phyloP scores from a whole-genome alignment of 306 rosid genomes.

The Quercus ilex region DNA sequence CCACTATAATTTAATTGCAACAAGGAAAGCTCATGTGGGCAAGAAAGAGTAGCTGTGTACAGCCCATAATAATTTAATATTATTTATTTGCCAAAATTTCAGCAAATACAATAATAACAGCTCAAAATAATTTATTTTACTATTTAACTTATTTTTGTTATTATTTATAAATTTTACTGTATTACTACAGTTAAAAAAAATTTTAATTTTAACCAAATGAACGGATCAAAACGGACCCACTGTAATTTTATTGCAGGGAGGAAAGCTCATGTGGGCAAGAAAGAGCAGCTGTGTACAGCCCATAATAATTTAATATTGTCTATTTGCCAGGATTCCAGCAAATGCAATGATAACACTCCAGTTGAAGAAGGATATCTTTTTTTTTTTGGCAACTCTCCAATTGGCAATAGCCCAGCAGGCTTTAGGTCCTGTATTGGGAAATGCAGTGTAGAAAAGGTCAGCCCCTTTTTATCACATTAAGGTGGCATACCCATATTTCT shows the following conservation, averaged over 20 bases:
- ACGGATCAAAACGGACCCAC: no score
- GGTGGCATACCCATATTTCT: not conserved
- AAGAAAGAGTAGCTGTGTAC: constrained; percentile 7
- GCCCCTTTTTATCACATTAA: not conserved
- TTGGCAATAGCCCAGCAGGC: constrained; percentile 24
- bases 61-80: not conserved
- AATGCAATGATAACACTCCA: constrained; percentile 20
- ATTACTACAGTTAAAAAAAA: accelerated
- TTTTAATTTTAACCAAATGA: no score
- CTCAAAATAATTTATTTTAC: no score
- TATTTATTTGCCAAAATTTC: constrained; percentile 22
- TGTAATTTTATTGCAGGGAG: no score
- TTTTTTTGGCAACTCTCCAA: constrained; percentile 38
- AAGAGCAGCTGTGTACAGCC: constrained; percentile 5
- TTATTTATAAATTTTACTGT: no score
- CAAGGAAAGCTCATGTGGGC: not conserved
- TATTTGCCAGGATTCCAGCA: constrained; percentile 26
- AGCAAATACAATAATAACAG: constrained; percentile 17
- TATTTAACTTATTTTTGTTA: no score
- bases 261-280: not conserved
- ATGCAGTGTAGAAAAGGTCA: not conserved
- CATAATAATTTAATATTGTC: not conserved
- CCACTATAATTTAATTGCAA: no score
- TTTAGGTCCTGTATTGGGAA: constrained; percentile 22
- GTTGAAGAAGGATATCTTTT: constrained; percentile 12